Percentiles rank a stretch among this genome's conserved stretches.
Evolutionary conservation across 345 rosid species (phyloP).

Genomic region (Ceriops decandra): DNA sequence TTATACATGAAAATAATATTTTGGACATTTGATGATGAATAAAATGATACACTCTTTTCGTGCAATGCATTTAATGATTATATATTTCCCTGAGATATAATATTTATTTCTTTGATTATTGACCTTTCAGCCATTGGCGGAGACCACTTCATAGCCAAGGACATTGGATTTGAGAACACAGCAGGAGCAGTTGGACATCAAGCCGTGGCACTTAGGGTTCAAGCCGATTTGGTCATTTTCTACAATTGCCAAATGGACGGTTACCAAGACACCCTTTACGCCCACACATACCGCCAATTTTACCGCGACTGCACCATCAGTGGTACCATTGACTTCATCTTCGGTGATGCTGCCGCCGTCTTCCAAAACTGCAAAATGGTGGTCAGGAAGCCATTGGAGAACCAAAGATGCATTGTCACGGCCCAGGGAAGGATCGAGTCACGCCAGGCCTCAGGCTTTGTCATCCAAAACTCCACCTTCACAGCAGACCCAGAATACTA

Average conservation of each 20-base stretch:
- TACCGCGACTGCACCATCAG: slow-evolving; percentile 24
- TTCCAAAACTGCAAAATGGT: slow-evolving; percentile 65
- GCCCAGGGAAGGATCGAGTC: slow-evolving; percentile 60
- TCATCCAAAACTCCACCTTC: slow-evolving; percentile 63
- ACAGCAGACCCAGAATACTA: slow-evolving; percentile 35
- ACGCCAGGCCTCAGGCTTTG: slow-evolving; percentile 43
- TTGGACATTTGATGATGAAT: too few species aligned
- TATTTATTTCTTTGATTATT: background rate
- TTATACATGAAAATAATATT: too few species aligned
- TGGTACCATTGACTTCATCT: slow-evolving; percentile 47
- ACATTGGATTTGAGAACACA: slow-evolving; percentile 28
- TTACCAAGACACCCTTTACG: slow-evolving; percentile 22
- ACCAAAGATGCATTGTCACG: slow-evolving; percentile 51
- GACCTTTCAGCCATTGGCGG: slow-evolving; percentile 15
- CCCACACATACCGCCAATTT: slow-evolving; percentile 32
- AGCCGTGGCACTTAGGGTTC: slow-evolving; percentile 19
- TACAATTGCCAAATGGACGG: slow-evolving; percentile 24
- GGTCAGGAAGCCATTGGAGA: slow-evolving; percentile 41
- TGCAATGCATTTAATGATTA: too few species aligned
- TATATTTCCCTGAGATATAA: too few species aligned
- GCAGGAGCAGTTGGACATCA: slow-evolving; percentile 24
- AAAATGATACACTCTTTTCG: too few species aligned
- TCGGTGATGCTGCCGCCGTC: slow-evolving; percentile 48
- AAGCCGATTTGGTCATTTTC: slow-evolving; percentile 18
- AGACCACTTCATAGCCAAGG: slow-evolving; percentile 25